A percentile compares a stretch with the other conserved stretches of the same genome.
Conservation (phyloP, 768 basidiomycete species). For the Russula griseocarnosa region DNA sequence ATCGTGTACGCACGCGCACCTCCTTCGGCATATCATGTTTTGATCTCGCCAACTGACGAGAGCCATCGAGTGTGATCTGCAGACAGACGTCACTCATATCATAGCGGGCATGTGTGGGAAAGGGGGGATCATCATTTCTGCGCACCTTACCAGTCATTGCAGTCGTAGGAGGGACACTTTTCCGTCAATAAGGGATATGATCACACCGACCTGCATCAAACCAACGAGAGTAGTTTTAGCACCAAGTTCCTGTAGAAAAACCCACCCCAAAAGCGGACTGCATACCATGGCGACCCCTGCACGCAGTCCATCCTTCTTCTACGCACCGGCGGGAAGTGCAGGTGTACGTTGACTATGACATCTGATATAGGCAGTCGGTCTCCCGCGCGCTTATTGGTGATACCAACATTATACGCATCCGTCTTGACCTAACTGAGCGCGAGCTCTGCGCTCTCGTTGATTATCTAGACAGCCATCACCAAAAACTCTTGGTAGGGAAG, state of each 20-base stretch:
- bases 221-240: no score
- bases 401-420: constrained; percentile 74
- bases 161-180: constrained; percentile 59
- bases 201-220: constrained; percentile 60
- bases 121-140: no score
- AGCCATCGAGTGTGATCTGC: constrained; percentile 53
- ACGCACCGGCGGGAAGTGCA: constrained; percentile 86
- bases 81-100: not conserved
- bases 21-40: no score
- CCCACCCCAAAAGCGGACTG: no score
- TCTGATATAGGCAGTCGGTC: constrained; percentile 74
- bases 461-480: constrained; percentile 32
- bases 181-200: constrained; percentile 85
- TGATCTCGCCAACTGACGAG: no score
- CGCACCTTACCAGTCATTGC: constrained; percentile 88
- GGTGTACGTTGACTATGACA: constrained; percentile 72
- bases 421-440: constrained; percentile 91
- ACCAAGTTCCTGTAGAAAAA: no score
- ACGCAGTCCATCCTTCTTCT: constrained; percentile 92
- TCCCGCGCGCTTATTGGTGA: constrained; percentile 63
- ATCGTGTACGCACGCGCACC: no score
- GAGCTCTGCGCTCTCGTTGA: constrained; percentile 87
- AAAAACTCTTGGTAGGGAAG: no score
- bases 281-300: constrained; percentile 79
- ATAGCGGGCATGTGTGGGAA: not conserved